A percentile compares a stretch with the other conserved stretches of the same genome.
Conservation (phyloP, 192 early-diverging fungal genomes). For the Dissophora globulifera region DNA sequence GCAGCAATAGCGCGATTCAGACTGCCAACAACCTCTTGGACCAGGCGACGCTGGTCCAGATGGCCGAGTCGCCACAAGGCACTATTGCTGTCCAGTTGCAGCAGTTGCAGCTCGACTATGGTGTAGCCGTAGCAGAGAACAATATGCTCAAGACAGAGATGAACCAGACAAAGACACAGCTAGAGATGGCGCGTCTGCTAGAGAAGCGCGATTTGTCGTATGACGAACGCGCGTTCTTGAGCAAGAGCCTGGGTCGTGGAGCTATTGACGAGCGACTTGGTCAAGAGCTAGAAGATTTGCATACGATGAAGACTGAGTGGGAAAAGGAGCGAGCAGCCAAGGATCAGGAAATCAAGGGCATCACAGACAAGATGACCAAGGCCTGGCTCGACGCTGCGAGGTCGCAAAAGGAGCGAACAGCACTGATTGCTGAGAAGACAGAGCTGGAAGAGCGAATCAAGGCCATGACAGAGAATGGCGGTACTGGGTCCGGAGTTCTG, state of each 20-base stretch:
- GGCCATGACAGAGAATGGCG: slow-evolving; percentile 12
- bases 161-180: slow-evolving; percentile 70
- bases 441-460: slow-evolving; percentile 21
- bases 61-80: slow-evolving; percentile 25
- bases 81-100: slow-evolving; percentile 51
- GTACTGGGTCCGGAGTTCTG: neutral
- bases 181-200: slow-evolving; percentile 59
- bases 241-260: slow-evolving; percentile 44
- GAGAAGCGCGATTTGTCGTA: slow-evolving; percentile 51
- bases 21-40: slow-evolving; percentile 24
- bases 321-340: slow-evolving; percentile 47
- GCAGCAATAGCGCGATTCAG: neutral
- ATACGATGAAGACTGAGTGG: slow-evolving; percentile 34
- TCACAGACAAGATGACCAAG: slow-evolving; percentile 53
- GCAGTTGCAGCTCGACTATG: slow-evolving; percentile 71
- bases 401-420: slow-evolving; percentile 35
- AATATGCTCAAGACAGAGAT: slow-evolving; percentile 75
- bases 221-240: slow-evolving; percentile 42
- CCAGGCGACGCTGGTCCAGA: slow-evolving; percentile 37
- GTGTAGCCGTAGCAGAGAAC: slow-evolving; percentile 80
- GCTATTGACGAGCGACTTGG: slow-evolving; percentile 37
- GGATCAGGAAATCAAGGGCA: slow-evolving; percentile 48
- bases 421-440: slow-evolving; percentile 28
- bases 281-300: slow-evolving; percentile 50
- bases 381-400: slow-evolving; percentile 42